Base-by-base conservation (phyloP, 345 rosid genomes). In the Theobroma cacao region DNA sequence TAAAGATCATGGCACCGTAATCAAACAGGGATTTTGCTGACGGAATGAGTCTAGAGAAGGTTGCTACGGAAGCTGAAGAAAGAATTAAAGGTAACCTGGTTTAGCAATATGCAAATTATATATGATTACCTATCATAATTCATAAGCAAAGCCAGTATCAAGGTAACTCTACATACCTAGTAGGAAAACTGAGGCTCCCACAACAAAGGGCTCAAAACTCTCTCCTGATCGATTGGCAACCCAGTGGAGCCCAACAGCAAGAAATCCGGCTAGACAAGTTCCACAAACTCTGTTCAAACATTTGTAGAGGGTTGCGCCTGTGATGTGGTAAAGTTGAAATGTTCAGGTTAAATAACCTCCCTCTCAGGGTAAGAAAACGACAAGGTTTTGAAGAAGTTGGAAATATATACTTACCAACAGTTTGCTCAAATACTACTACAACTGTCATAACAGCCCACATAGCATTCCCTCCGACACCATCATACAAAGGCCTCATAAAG, bases 1-100 rank as follows among this genome's bases (percentile, higher is more conserved):
- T 88, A 80, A 92, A 93, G 82, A 93, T 92, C 86, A 85, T 14
- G 31, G 90, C 88, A 43, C 95, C 98, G 11, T 92, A 92, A 68
- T 94, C 98, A 72, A 89, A 94, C 50, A 85, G 81, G 14, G 92
- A 86, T 85, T 90, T 92, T 12, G 86, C 80, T 0, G 90, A 77
- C 11, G 98, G 98, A 9, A 92, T 86, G 79, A 93, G 87, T 75
- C 97, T 85, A 31, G 94, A 88, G 81, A 90, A 94, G 0, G 97
- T 92, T 59, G 92, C 89, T 64, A 89, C 86, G 0, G 91, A 90
- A 79, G 92, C 98, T 92, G 92, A 75, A 66, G 12, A 30, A 80
- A 73, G 2, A 40, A 34, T 12, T 18, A 15, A n/a, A 61, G 2
- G 28, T 50, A 2, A 22, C 14, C 22, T 38, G 24, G 24, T 41